These are phyloP conservation scores for Phytophthora vignae DNA, from an alignment of 352 stramenopile genomes.

Conservation along the genomic window DNA sequence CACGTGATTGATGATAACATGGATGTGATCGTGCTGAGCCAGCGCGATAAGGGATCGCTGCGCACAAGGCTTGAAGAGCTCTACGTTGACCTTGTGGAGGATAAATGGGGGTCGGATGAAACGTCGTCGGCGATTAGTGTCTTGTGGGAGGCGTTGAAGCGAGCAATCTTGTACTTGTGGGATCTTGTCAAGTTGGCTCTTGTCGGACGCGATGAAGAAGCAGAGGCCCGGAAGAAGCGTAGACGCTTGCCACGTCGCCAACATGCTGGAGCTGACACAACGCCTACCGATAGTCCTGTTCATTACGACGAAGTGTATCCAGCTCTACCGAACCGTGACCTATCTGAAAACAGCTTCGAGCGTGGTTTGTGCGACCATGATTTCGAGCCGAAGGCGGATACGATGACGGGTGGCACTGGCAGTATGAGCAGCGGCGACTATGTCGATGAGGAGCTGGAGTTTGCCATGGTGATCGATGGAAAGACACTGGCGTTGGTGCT, in stretches of 20 bases:
- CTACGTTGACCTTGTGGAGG: conserved; percentile 88
- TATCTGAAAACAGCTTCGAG: conserved; percentile 64
- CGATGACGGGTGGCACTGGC: conserved; percentile 29
- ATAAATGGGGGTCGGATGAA: conserved; percentile 89
- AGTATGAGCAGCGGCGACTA: conserved; percentile 60
- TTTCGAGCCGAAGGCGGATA: conserved; percentile 74
- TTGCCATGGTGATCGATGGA: conserved; percentile 92
- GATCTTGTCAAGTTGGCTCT: conserved; percentile 72
- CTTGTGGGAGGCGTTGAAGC: conserved; percentile 81
- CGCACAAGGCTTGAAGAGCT: conserved; percentile 83
- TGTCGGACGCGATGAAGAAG: conserved; percentile 76
- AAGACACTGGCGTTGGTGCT: conserved; percentile 85
- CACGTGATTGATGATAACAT: conserved; percentile 92
- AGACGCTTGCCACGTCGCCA: conserved; percentile 63
- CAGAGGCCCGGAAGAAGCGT: conserved; percentile 73
- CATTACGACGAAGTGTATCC: conserved; percentile 84
- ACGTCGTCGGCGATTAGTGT: conserved; percentile 80
- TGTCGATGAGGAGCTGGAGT: conserved; percentile 84
- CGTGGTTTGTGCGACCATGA: conserved; percentile 66
- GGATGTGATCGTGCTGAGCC: conserved; percentile 88
- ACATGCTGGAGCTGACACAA: conserved; percentile 45
- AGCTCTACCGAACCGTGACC: conserved; percentile 55
- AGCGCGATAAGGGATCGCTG: conserved; percentile 81
- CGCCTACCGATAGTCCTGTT: conserved; percentile 42
- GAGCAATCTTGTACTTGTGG: conserved; percentile 71